Evolutionary conservation across 345 rosid genomes (phyloP).

Genomic region (Psidium guajava): DNA sequence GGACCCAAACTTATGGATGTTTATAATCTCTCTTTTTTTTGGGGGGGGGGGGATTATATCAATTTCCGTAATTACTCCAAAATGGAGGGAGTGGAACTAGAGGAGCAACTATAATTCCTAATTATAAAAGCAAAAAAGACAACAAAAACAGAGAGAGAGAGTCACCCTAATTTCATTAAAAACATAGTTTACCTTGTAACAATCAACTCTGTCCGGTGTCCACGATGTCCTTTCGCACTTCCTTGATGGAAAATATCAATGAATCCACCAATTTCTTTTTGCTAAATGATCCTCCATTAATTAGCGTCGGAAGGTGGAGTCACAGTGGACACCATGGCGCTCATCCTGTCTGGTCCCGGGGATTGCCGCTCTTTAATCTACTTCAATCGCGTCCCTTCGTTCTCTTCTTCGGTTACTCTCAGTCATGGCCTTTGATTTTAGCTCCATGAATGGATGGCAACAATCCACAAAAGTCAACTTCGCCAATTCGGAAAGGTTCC

Average conservation of each 20-base stretch:
- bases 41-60: neutral
- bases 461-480: neutral
- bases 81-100: neutral
- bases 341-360: neutral
- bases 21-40: neutral
- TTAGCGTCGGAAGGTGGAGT: neutral
- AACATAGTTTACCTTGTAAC: neutral
- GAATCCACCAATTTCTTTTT: neutral
- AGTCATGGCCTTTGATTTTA: neutral
- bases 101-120: neutral
- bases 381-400: neutral
- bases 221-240: neutral
- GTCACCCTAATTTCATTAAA: neutral
- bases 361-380: neutral
- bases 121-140: neutral
- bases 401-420: neutral
- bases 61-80: neutral
- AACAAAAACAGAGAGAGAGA: no score
- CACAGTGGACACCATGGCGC: neutral
- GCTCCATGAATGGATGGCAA: neutral
- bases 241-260: neutral
- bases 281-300: neutral
- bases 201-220: neutral
- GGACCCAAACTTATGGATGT: neutral
- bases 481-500: neutral